phyloP scores from a whole-genome alignment of 2,329 filamentous ascomycete genomes.

The Pseudogymnoascus sp. region DNA sequence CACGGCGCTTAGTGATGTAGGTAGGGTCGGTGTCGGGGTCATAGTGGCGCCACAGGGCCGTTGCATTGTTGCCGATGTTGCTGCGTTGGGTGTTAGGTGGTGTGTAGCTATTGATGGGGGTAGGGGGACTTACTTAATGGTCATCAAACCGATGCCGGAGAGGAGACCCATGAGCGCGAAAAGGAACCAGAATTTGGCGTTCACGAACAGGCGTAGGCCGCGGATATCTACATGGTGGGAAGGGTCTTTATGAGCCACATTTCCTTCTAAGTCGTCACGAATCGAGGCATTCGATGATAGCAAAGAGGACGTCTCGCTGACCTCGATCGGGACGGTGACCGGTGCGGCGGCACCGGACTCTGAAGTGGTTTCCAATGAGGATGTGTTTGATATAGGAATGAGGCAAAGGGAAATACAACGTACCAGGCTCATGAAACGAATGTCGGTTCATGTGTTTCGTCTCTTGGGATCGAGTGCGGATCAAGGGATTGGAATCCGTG shows the following conservation, averaged over 20 bases:
- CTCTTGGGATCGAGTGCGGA: constrained; percentile 40
- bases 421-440: constrained; percentile 55
- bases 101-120: neutral
- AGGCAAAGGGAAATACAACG: constrained; percentile 36
- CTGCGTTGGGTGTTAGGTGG: constrained; percentile 37
- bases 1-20: constrained; percentile 73
- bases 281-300: constrained; percentile 53
- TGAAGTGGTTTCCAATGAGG: constrained; percentile 23
- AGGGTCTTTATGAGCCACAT: constrained; percentile 61
- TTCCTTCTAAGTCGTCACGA: constrained; percentile 31
- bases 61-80: constrained; percentile 88
- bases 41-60: constrained; percentile 81
- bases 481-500: constrained; percentile 28
- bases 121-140: constrained; percentile 72
- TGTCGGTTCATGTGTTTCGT: constrained; percentile 33
- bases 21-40: constrained; percentile 64
- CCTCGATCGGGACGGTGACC: constrained; percentile 31
- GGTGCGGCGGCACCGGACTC: constrained; percentile 25
- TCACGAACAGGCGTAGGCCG: constrained; percentile 65
- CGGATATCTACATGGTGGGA: constrained; percentile 85
- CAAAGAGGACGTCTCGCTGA: constrained; percentile 74
- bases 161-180: constrained; percentile 84
- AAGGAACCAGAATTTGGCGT: constrained; percentile 81
- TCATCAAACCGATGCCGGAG: constrained; percentile 92
- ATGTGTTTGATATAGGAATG: constrained; percentile 24